Evolutionary conservation across 2,329 filamentous ascomycete genomes (phyloP).

Genomic region (Claviceps sorghi): DNA sequence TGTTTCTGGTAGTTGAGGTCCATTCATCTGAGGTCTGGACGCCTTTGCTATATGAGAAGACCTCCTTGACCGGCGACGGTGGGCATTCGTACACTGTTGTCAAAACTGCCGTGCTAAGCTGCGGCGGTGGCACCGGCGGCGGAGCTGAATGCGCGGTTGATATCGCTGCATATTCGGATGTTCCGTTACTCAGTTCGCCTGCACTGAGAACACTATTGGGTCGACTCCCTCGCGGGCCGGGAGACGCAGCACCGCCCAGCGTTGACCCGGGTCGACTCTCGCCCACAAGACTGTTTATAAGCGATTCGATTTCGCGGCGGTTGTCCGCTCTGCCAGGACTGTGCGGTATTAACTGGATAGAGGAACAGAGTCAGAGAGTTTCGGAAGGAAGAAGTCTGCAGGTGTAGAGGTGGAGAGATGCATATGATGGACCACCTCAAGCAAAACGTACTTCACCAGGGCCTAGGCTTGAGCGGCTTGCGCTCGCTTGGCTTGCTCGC

Average conservation of each 20-base stretch:
- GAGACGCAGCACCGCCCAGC: slow-evolving; percentile 49
- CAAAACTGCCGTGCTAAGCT: slow-evolving; percentile 56
- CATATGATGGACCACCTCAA: neutral
- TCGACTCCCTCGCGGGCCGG: slow-evolving; percentile 55
- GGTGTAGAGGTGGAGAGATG: neutral
- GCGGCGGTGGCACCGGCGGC: slow-evolving; percentile 17
- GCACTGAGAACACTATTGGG: slow-evolving; percentile 78
- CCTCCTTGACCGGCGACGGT: slow-evolving; percentile 61
- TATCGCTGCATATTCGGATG: slow-evolving; percentile 44
- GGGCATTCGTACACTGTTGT: slow-evolving; percentile 70
- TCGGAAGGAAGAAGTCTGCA: neutral
- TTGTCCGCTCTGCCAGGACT: slow-evolving; percentile 53
- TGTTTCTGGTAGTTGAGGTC: slow-evolving; percentile 37
- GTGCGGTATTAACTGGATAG: slow-evolving; percentile 42
- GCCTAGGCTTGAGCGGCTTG: slow-evolving; percentile 53
- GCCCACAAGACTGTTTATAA: slow-evolving; percentile 73
- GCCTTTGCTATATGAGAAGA: slow-evolving; percentile 93
- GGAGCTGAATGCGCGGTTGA: slow-evolving; percentile 22
- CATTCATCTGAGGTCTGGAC: slow-evolving; percentile 80
- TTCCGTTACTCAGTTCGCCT: slow-evolving; percentile 65
- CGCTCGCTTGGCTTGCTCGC: slow-evolving; percentile 60
- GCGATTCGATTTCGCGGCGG: slow-evolving; percentile 64
- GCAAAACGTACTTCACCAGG: slow-evolving; percentile 51
- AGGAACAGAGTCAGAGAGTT: slow-evolving; percentile 3
- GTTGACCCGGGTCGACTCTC: slow-evolving; percentile 59